Conservation (phyloP, 2,329 filamentous ascomycete species). For the Zasmidium angulare region DNA sequence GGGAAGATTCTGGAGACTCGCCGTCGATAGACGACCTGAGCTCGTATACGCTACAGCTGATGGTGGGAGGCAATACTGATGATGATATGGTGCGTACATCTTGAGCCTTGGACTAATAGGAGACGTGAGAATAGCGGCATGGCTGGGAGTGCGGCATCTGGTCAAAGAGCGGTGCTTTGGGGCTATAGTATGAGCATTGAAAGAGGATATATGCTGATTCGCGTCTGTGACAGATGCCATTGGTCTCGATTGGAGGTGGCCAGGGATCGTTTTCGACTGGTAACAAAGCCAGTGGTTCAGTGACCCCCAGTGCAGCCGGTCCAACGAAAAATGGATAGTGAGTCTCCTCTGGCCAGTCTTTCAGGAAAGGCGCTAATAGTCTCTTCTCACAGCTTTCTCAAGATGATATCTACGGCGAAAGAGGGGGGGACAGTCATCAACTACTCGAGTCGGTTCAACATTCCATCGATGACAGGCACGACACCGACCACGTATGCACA, state of each 20-base stretch:
- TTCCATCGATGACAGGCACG: conserved; percentile 62
- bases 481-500: conserved; percentile 48
- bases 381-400: conserved; percentile 51
- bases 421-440: conserved; percentile 58
- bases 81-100: conserved; percentile 43
- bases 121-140: too few relatives aligned
- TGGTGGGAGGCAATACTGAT: conserved; percentile 58
- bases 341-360: conserved; percentile 24
- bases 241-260: conserved; percentile 12
- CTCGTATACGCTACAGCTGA: conserved; percentile 60
- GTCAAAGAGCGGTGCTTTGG: too few relatives aligned
- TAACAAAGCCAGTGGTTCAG: conserved; percentile 14
- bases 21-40: conserved; percentile 53
- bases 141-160: too few relatives aligned
- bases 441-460: conserved; percentile 64
- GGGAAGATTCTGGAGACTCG: conserved; percentile 55
- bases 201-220: not conserved
- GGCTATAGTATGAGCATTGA: too few relatives aligned
- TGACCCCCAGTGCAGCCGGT: conserved; percentile 24
- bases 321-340: conserved; percentile 57
- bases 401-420: conserved; percentile 57
- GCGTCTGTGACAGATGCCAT: conserved; percentile 11
- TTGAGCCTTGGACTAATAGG: not conserved
- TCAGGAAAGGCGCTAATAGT: conserved; percentile 5
- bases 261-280: conserved; percentile 13